Evolutionary conservation across 2,329 filamentous ascomycete species (phyloP), one percentile per base, ranked within the genome.

Genomic region (Paecilomyces variotii): DNA sequence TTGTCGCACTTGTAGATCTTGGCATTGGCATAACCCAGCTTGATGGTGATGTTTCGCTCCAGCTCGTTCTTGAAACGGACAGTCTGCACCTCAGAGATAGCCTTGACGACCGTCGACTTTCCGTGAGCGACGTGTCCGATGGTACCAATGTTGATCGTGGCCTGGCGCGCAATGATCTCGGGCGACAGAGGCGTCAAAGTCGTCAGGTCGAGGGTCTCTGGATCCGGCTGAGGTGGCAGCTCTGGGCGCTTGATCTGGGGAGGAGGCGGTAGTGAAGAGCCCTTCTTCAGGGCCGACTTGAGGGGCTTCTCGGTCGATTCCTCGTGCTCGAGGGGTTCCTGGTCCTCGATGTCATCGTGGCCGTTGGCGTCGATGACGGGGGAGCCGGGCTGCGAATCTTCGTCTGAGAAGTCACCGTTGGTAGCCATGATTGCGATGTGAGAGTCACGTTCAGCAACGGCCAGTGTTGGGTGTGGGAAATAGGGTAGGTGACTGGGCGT

Each of bases 1-100:
- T 90, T 97, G 78, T 97, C 91, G 78, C 94, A 99, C 83, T 97
- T 90, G 87, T 97, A 99, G 77, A 99, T 92, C 80, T 99, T 97
- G 70, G 94, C 94, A 77, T 99, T 99, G 76, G 94, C 94, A 77
- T 99, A 99, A 75, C 94, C 94, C 70, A 99, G 85, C 86, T 99
- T 99, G 83, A 99, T 99, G 71, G 94, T 99, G 72, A 99, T 99
- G 78, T 99, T 99, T 72, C 94, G 85, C 80, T 97, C 95, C 79
- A 97, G 81, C 80, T 99, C 94, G 81, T 97, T 99, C 88, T 99
- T 99, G 84, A 99, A 99, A 68, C 94, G 87, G 72, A 99, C 94
- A 19, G 94, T 99, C 84, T 99, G 94, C 64, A 99, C 94, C 63
- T 94, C 94, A 1, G 94, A 97, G 70, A 99, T 97, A 70, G 94